phyloP scores from a whole-genome alignment of 345 rosid genomes.

The Capsella bursapastoris region DNA sequence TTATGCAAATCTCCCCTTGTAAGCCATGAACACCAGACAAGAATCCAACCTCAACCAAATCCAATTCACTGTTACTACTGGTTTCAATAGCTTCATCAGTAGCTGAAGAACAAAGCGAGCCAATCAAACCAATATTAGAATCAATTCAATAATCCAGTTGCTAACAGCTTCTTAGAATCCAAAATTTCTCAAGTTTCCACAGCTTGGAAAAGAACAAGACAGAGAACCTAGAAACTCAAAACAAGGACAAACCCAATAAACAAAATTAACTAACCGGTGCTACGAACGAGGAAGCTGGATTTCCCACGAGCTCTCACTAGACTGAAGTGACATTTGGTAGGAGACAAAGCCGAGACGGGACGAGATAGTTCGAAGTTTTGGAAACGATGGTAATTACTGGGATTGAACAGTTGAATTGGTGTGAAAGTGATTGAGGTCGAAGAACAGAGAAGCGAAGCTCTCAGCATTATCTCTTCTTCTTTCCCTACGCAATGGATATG shows the following conservation, averaged over 20 bases:
- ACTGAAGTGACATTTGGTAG: conserved; percentile 36
- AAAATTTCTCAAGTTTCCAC: conserved; percentile 36
- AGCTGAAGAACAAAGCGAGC: conserved; percentile 46
- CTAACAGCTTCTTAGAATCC: neutral
- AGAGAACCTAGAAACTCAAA: conserved; percentile 1
- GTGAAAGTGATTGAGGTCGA: conserved; percentile 45
- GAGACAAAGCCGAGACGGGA: conserved; percentile 36
- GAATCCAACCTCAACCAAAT: conserved; percentile 78
- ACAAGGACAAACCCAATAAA: neutral
- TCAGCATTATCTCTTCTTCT: conserved; percentile 49
- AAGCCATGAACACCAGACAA: conserved; percentile 79
- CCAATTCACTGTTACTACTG: conserved; percentile 40
- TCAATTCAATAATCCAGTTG: conserved; percentile 1
- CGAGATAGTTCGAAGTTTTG: conserved; percentile 18
- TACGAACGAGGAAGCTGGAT: conserved; percentile 43
- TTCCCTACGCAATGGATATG: conserved; percentile 7
- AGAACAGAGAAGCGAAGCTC: conserved; percentile 52
- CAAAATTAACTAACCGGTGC: conserved; percentile 48
- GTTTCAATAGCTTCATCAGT: conserved; percentile 57
- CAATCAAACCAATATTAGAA: neutral
- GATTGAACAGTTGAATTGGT: conserved; percentile 25
- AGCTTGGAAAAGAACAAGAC: conserved; percentile 33
- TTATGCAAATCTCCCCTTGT: conserved; percentile 76
- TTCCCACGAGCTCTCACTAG: conserved; percentile 33
- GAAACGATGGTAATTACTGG: conserved; percentile 17